Base-by-base conservation (phyloP, 2,329 filamentous ascomycete species). In the Colletotrichum liriopes region DNA sequence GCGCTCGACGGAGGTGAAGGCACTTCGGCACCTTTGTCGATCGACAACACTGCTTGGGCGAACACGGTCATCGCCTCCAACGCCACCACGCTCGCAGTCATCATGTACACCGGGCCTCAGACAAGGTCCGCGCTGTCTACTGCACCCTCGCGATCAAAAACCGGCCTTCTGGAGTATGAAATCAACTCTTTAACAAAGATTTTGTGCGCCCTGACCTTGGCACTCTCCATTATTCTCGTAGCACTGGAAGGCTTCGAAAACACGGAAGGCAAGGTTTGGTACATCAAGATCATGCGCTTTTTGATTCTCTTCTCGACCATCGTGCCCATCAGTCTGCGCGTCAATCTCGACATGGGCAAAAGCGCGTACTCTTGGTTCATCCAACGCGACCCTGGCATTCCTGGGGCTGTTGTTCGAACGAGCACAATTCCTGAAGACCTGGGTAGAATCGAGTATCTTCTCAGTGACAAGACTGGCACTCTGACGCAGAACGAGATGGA, bases 401-500 rank as follows among this genome's bases (percentile, higher is more conserved):
- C 94, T 7, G 96, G 93, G 1, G 96, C 96, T 0, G 93, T 99
- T 8, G 97, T 99, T 5, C 91, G 96, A 70, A 99, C 96, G 1
- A 98, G 95, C 80, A 99, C 96, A 0, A 99, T 99, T 56, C 97
- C 96, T 0, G 96, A 99, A 81, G 96, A 99, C 78, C 86, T 99
- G 3, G 96, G 96, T 9, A 90, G 97, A 32, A 97, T 99, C 55
- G 96, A 99, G 81, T 99, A 99, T 80, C 87, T 99, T 2, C 87
- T 99, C 39, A 98, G 94, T 74, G 96, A 99, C 82, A 99, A 99
- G 83, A 99, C 96, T 0, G 96, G 96, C n/a, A 99, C 96, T 1
- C 83, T 99, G 72, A 99, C 96, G 0, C 95, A 98, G 77, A 99
- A 99, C 78, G 94, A 98, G 78, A 98, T 98, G 95, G 96, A 98